A percentile compares a stretch with the other conserved stretches of the same genome.
phyloP scores from a whole-genome alignment of 768 basidiomycete genomes.

The Lentinula detonsa region DNA sequence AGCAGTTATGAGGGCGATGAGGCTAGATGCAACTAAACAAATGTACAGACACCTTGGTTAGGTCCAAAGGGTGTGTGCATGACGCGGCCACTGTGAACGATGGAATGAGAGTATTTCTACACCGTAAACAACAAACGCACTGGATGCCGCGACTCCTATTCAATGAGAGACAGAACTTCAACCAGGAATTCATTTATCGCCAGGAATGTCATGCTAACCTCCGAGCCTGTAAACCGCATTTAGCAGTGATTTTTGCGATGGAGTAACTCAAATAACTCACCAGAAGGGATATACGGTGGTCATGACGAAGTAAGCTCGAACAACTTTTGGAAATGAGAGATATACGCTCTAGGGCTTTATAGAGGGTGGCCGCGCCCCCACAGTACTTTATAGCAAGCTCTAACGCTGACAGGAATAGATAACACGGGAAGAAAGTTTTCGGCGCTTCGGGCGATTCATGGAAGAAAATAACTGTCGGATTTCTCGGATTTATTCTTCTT shows the following conservation, averaged over 20 bases:
- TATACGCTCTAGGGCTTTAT: not conserved
- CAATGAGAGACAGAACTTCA: not conserved
- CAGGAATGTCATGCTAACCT: constrained; percentile 32
- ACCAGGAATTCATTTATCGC: not conserved
- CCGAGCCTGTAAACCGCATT: constrained; percentile 43
- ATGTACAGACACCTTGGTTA: constrained; percentile 72
- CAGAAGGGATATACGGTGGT: constrained; percentile 43
- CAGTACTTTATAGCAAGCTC: not conserved
- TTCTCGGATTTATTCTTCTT: not conserved
- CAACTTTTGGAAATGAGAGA: not conserved
- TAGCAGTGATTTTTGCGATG: not conserved
- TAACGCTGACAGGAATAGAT: not conserved
- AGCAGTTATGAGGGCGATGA: not conserved
- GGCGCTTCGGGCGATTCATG: not conserved
- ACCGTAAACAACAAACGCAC: constrained; percentile 27
- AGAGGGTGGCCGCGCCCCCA: not conserved
- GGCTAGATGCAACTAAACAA: not conserved
- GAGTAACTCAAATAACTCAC: constrained; percentile 21
- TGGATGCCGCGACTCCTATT: constrained; percentile 57
- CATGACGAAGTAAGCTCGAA: constrained; percentile 18
- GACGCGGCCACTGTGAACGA: constrained; percentile 61
- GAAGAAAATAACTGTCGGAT: not conserved
- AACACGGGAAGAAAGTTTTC: not conserved
- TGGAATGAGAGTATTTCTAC: not conserved
- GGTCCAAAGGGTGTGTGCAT: constrained; percentile 78